A percentile compares a stretch with the other conserved stretches of the same genome.
Conservation (phyloP, 352 stramenopile species). For the Phytophthora sojae region DNA sequence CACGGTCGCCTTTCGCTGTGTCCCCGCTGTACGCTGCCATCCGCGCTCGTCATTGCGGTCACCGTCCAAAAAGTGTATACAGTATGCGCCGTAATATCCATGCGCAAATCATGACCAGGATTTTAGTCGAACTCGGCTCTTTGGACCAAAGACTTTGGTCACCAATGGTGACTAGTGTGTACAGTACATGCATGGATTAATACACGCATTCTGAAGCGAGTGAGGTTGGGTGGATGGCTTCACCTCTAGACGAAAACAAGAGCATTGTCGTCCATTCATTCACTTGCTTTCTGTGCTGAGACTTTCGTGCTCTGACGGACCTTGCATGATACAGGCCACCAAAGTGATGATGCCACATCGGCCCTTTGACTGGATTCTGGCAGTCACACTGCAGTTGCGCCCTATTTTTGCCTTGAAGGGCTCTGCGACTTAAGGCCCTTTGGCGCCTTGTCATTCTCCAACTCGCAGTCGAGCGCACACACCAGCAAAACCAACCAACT, state of each 20-base stretch:
- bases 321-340: slow-evolving; percentile 9
- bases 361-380: not conserved
- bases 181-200: not conserved
- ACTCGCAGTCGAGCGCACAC: slow-evolving; percentile 4
- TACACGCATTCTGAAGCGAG: not conserved
- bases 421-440: not conserved
- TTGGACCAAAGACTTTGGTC: no score
- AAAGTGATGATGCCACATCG: not conserved
- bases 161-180: not conserved
- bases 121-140: slow-evolving; percentile 18
- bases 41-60: not conserved
- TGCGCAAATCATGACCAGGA: slow-evolving; percentile 6
- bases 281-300: not conserved
- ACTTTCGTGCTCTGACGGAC: not conserved
- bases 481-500: not conserved
- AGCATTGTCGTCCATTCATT: not conserved
- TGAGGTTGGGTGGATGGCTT: not conserved
- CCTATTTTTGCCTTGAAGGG: not conserved
- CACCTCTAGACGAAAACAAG: not conserved
- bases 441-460: slow-evolving; percentile 29
- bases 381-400: not conserved
- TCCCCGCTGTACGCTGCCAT: no score
- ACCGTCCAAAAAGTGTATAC: not conserved
- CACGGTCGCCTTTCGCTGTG: slow-evolving; percentile 13
- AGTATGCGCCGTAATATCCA: slow-evolving; percentile 11